Percentiles rank a stretch among this genome's conserved stretches.
Conservation (phyloP, 192 early-diverging fungal species). For the Coemansia sp. region DNA sequence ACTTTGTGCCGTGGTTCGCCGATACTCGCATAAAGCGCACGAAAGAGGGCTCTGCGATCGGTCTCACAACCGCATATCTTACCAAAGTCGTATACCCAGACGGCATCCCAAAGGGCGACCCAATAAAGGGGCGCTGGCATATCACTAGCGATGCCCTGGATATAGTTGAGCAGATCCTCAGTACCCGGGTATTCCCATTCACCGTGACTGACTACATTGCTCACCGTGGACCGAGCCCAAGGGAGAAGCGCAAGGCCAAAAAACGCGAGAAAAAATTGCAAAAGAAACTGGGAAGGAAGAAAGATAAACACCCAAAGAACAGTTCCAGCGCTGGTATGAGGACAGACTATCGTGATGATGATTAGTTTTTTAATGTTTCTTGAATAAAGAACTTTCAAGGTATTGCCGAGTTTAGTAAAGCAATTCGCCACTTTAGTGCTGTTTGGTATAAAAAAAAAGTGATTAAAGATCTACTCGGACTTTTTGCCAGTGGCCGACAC, state of each 20-base stretch:
- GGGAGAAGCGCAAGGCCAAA: neutral
- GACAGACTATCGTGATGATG: too few species aligned
- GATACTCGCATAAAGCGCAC: neutral
- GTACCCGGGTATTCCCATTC: neutral
- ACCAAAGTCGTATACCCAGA: neutral
- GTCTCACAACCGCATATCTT: neutral
- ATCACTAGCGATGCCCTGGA: neutral
- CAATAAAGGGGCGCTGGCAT: neutral
- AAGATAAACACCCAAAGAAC: too few species aligned
- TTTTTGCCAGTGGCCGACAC: conserved; percentile 65
- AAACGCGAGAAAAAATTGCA: neutral
- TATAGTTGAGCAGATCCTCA: neutral
- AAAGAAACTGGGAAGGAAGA: too few species aligned
- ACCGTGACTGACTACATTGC: neutral
- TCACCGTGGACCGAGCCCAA: neutral
- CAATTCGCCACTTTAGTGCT: too few species aligned
- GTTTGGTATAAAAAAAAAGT: neutral
- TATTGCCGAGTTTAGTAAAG: too few species aligned
- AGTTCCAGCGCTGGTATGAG: too few species aligned
- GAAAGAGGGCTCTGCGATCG: neutral
- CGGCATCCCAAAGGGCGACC: neutral
- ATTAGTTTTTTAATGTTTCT: too few species aligned
- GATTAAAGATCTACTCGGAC: conserved; percentile 1
- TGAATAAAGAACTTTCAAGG: too few species aligned
- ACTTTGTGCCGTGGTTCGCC: neutral